Percentiles rank a stretch among this genome's conserved stretches.
Conservation (phyloP, 257 asterid species). For the Striga asiatica region DNA sequence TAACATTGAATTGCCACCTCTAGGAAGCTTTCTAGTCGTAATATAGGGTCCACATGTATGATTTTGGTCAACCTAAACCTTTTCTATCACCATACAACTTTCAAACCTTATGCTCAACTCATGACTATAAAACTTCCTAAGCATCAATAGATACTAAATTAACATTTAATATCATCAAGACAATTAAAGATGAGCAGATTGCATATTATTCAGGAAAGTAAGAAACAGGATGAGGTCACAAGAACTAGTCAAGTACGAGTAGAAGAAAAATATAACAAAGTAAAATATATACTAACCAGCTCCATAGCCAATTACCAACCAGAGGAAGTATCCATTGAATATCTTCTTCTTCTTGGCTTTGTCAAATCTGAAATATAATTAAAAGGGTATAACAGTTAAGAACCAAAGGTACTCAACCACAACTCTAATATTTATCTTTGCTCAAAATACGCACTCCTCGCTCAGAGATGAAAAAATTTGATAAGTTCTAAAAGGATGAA, state of each 20-base stretch:
- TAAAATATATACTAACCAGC: conserved; percentile 46
- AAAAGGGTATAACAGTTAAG: background rate
- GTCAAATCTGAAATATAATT: conserved; percentile 58
- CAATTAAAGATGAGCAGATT: background rate
- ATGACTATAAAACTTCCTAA: background rate
- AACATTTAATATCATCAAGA: background rate
- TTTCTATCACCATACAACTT: background rate
- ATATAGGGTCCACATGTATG: background rate
- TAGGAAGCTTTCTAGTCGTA: background rate
- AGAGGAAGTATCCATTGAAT: conserved; percentile 73
- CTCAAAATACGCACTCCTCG: background rate
- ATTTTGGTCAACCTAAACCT: background rate
- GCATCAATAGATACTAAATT: background rate
- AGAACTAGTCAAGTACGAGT: background rate
- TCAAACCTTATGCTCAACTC: background rate
- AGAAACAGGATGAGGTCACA: background rate
- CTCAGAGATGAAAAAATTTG: no score
- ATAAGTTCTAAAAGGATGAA: no score
- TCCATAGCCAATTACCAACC: conserved; percentile 83
- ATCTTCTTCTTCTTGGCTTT: conserved; percentile 58
- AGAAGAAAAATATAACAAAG: conserved; percentile 1
- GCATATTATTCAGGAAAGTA: background rate
- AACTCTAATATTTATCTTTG: background rate
- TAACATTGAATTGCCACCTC: no score
- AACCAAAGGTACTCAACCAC: background rate